Conservation (phyloP, 1,139 yeast species). For the Geotrichum aggregatum region DNA sequence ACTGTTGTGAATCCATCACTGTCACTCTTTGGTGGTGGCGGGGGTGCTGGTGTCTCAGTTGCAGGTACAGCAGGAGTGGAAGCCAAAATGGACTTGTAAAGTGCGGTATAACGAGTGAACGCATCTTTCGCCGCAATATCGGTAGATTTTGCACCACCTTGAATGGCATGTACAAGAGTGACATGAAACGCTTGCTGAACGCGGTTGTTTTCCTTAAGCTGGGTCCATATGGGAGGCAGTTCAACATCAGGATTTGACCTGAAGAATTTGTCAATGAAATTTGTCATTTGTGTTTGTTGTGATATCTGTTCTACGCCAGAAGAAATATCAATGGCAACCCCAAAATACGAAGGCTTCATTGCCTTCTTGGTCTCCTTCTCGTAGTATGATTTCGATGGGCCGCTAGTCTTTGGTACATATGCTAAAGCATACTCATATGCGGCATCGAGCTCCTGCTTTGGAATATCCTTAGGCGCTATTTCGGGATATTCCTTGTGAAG, state of each 20-base stretch:
- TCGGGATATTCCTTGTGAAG: conserved; percentile 48
- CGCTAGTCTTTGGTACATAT: conserved; percentile 29
- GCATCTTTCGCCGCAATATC: conserved; percentile 11
- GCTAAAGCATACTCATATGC: conserved; percentile 32
- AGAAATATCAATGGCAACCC: conserved; percentile 34
- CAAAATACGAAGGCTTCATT: conserved; percentile 42
- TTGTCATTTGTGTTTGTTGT: conserved; percentile 17
- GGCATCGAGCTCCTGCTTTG: conserved; percentile 26
- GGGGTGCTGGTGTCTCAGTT: not conserved
- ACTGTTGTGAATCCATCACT: conserved; percentile 10
- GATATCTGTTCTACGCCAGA: conserved; percentile 20
- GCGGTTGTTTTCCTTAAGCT: conserved; percentile 40
- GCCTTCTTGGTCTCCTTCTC: conserved; percentile 26
- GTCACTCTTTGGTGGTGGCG: conserved; percentile 4
- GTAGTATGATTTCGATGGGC: conserved; percentile 18
- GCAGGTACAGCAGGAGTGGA: not conserved
- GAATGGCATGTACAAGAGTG: conserved; percentile 59
- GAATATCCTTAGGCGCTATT: conserved; percentile 46
- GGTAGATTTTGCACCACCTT: conserved; percentile 4
- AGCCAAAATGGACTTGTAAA: not conserved
- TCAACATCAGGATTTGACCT: conserved; percentile 22
- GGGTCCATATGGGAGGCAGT: conserved; percentile 28
- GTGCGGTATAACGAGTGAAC: not conserved
- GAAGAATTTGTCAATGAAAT: conserved; percentile 26
- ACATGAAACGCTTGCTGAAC: conserved; percentile 67